Evolutionary conservation across 139 green algal genomes (phyloP), one percentile per base, ranked within the genome.

Genomic region (Volvox africanus): DNA sequence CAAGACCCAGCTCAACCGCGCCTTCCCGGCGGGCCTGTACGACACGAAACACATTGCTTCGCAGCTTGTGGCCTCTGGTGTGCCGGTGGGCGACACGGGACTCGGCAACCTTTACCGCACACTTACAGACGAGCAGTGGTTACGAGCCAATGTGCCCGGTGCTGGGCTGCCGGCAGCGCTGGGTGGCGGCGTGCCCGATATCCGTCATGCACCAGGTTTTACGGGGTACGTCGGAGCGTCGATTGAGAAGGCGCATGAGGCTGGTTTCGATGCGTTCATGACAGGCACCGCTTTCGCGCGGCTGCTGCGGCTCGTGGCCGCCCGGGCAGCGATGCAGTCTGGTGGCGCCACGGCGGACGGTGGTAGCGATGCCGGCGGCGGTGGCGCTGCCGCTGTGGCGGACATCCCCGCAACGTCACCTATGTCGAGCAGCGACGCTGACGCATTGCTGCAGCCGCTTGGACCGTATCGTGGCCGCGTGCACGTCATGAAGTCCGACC

Each of bases 241-340:
- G 2, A 61, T 82, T 80, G 86, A 88, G 33, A 90, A 82, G 79
- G 96, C 94, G 2, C 96, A 98, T 62, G 96, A 98, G 86, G 96
- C 96, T 0, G 96, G 96, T 0, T 98, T 94, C 61, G 96, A 98
- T 73, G 96, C 96, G 0, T 97, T 94, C 89, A 98, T 98, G 95
- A 98, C 96, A 0, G 96, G 95, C 5, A 75, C 81, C 1, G 92
- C 92, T 1, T 95, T 95, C 30, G 75, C 91, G 32, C 65, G 86
- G 20, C 91, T 95, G 80, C 80, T 95, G 80, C 79, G 88, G 0
- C 62, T 95, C 44, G 76, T 86, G 61, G 80, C 91, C 17, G 13
- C 36, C 26, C 20, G 35, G 62, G 37, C 65, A 55, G 37, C 77
- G 79, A 37, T 80, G 67, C 77, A 88, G 79, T 22, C n/a, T 62